These are phyloP conservation scores for Begonia masoniana DNA, from an alignment of 306 rosid species.

Conservation along the genomic window DNA sequence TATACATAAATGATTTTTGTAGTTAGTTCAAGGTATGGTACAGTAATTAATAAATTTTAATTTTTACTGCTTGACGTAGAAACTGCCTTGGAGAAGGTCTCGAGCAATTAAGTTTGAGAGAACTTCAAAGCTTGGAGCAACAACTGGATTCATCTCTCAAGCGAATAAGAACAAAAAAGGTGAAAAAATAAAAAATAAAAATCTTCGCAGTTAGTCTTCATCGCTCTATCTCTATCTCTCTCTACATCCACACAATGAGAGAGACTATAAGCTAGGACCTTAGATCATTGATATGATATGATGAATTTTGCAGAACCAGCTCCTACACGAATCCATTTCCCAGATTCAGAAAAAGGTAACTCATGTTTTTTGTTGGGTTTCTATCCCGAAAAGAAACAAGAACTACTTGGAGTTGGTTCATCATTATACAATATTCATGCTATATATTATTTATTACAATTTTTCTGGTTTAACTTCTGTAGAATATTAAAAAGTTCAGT, in stretches of 20 bases:
- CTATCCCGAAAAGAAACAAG: not conserved
- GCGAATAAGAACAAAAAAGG: slow-evolving; percentile 73
- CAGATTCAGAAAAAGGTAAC: slow-evolving; percentile 65
- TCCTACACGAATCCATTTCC: slow-evolving; percentile 58
- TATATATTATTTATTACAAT: too few species aligned
- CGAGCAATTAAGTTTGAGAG: slow-evolving; percentile 46
- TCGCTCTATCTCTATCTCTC: not conserved
- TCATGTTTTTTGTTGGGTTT: not conserved
- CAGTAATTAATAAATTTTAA: not conserved
- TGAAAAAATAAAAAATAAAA: too few species aligned
- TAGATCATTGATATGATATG: not conserved
- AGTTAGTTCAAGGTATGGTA: not conserved
- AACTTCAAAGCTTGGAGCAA: slow-evolving; percentile 64
- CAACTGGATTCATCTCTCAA: slow-evolving; percentile 59
- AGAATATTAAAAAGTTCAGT: too few species aligned
- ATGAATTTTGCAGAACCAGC: slow-evolving; percentile 52
- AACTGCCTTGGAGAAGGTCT: slow-evolving; percentile 46
- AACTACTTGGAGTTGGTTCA: too few species aligned
- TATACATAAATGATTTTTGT: not conserved
- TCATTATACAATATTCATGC: too few species aligned
- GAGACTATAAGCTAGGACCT: too few species aligned
- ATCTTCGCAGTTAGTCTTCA: too few species aligned
- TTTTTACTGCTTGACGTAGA: slow-evolving; percentile 21
- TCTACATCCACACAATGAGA: too few species aligned
- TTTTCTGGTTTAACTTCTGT: too few species aligned